Evolutionary conservation across 2,329 filamentous ascomycete species (phyloP), one percentile per base, ranked within the genome.

Genomic region (Hymenoscyphus salicellus): DNA sequence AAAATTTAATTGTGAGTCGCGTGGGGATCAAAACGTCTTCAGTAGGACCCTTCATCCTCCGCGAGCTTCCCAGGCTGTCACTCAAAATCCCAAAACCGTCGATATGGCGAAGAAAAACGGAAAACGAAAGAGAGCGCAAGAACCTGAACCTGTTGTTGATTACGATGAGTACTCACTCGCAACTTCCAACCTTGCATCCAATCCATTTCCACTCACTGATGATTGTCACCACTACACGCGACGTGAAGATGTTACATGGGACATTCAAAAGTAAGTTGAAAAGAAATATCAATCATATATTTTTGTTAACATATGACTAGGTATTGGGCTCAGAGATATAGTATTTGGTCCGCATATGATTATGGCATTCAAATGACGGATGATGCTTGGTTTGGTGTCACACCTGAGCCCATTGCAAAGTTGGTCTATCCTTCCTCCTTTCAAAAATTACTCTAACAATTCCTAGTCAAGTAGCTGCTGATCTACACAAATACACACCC

Each of bases 361-460:
- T 84, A 93, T 65, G 94, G 93, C 63, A 85, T 99, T 70, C 89
- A 88, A 81, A 87, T 99, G 83, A 99, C 96, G 0, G 89, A 96
- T 75, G 89, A 94, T 78, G 90, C 93, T 62, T 99, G 95, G 95
- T 99, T 95, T 76, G 95, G 93, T 63, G 93, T 98, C 7, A 99
- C 96, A 0, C 93, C 95, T 16, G 94, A 99, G 77, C 90, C 91
- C 4, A 86, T 99, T 32, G 95, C 95, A 66, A 87, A 84, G 91
- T 95, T 81, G 72, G 82, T 79, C 36, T 23, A 28, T 38, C 11
- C 10, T 20, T 52, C 58, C 38, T 56, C 28, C 28, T 26, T 26
- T 41, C 2, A 5, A 20, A 23, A 20, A 7, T 33, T 23, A 16
- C 16, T n/a, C 49, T 33, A 60, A 28, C 28, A 20, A 14, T 32